Percentiles rank a stretch among this genome's conserved stretches.
phyloP scores from a whole-genome alignment of 1,139 yeast genomes.

The Candida glucosophila region DNA sequence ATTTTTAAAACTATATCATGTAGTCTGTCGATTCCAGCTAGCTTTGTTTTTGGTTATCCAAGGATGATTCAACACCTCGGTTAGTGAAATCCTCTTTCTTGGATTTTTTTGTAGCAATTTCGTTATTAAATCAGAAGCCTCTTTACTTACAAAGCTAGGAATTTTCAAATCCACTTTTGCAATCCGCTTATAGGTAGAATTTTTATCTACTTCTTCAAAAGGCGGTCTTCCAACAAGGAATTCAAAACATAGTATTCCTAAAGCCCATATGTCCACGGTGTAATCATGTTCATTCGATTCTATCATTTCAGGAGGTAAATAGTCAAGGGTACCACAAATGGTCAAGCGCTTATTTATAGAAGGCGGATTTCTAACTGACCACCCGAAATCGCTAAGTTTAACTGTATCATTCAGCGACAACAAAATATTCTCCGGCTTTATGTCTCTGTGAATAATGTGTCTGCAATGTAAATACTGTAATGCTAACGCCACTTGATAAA shows the following conservation, averaged over 20 bases:
- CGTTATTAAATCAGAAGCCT: conserved; percentile 70
- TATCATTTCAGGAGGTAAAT: conserved; percentile 93
- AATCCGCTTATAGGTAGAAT: conserved; percentile 72
- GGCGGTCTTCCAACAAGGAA: conserved; percentile 86
- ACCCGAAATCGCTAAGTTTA: conserved; percentile 90
- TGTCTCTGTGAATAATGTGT: conserved; percentile 81
- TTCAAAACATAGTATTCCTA: conserved; percentile 83
- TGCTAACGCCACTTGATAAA: conserved; percentile 77
- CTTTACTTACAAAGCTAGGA: conserved; percentile 61
- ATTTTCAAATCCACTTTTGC: conserved; percentile 66
- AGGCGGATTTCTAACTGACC: conserved; percentile 58
- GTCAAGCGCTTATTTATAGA: conserved; percentile 54
- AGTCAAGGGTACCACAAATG: conserved; percentile 91
- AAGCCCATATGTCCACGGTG: conserved; percentile 85
- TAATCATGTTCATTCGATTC: conserved; percentile 74
- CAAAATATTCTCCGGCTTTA: conserved; percentile 85
- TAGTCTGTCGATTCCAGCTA: too few relatives aligned
- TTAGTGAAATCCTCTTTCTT: conserved; percentile 49
- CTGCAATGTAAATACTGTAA: conserved; percentile 67
- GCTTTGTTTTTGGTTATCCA: conserved; percentile 69
- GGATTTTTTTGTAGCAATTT: conserved; percentile 61
- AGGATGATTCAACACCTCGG: conserved; percentile 63
- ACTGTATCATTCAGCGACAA: conserved; percentile 64
- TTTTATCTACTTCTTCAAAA: conserved; percentile 71
- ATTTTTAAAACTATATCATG: background rate